Evolutionary conservation across 1,284 basidiomycete species (phyloP).

Genomic region (Trichosporon sp.): DNA sequence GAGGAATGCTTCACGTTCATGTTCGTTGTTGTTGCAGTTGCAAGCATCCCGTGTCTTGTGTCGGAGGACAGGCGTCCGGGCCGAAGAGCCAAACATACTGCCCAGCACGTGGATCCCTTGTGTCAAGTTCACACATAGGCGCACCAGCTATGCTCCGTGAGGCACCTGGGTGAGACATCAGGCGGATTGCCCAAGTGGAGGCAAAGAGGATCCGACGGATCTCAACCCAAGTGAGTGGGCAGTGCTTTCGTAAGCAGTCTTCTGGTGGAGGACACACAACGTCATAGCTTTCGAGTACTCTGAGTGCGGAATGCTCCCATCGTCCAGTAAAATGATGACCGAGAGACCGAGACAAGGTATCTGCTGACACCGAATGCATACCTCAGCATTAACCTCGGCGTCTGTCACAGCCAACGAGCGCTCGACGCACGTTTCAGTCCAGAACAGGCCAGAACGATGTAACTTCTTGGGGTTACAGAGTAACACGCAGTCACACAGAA

Average conservation of each 20-base stretch:
- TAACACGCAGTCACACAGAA: not conserved
- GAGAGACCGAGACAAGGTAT: not conserved
- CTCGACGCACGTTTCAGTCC: slow-evolving; percentile 3
- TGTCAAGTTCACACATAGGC: not conserved
- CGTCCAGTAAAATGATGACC: not conserved
- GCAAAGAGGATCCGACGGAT: slow-evolving; percentile 7
- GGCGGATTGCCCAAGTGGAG: not conserved
- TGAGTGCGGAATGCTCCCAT: not conserved
- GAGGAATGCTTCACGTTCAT: not conserved
- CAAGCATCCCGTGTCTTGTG: not conserved
- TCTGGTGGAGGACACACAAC: slow-evolving; percentile 1
- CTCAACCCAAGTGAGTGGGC: not conserved
- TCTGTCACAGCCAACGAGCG: not conserved
- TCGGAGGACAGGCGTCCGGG: not conserved
- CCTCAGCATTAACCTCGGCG: not conserved
- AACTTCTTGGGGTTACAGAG: not conserved
- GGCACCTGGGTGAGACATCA: not conserved
- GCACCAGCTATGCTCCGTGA: slow-evolving; percentile 7
- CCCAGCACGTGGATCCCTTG: not conserved
- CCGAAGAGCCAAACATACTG: not conserved
- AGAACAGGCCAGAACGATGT: slow-evolving; percentile 2
- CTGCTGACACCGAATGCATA: not conserved
- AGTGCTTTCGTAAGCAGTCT: not conserved
- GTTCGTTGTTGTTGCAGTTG: not conserved
- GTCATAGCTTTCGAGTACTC: not conserved